Evolutionary conservation across 805 yeast genomes (phyloP).

Genomic region (Naumovozyma dairenensis): DNA sequence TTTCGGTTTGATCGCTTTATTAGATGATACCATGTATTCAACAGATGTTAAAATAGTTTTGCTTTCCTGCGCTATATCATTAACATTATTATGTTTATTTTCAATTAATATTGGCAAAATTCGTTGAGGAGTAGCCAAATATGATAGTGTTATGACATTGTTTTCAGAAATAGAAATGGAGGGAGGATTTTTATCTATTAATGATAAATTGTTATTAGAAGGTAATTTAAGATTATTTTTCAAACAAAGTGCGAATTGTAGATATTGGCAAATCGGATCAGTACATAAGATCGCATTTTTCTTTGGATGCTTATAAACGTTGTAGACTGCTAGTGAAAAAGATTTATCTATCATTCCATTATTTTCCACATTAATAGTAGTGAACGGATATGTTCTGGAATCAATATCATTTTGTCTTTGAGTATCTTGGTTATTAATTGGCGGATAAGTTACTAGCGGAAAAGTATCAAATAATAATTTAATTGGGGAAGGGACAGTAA

Average conservation of each 20-base stretch:
- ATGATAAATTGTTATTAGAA: too few species aligned
- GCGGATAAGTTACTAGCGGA: slow-evolving; percentile 38
- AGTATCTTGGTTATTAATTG: slow-evolving; percentile 26
- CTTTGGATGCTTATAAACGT: neutral
- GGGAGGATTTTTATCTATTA: slow-evolving; percentile 5
- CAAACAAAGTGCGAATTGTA: slow-evolving; percentile 19
- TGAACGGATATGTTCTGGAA: slow-evolving; percentile 20
- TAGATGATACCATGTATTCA: too few species aligned
- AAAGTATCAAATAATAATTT: slow-evolving; percentile 37
- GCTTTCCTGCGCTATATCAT: too few species aligned
- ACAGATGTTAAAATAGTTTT: too few species aligned
- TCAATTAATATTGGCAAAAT: slow-evolving; percentile 50
- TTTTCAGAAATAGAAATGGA: slow-evolving; percentile 14
- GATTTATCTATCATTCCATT: neutral
- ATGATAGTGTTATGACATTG: slow-evolving; percentile 37
- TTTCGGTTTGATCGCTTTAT: slow-evolving; percentile 20
- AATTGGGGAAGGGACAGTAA: slow-evolving; percentile 4
- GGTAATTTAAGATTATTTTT: slow-evolving; percentile 40
- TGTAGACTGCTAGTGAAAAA: neutral
- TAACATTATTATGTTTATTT: slow-evolving; percentile 30
- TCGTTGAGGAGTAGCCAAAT: slow-evolving; percentile 39
- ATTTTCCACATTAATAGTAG: too few species aligned
- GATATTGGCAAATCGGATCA: neutral
- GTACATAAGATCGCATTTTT: neutral
- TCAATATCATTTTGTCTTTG: slow-evolving; percentile 18